Evolutionary conservation across 768 basidiomycete species (phyloP).

Genomic region (Mrakia frigida): DNA sequence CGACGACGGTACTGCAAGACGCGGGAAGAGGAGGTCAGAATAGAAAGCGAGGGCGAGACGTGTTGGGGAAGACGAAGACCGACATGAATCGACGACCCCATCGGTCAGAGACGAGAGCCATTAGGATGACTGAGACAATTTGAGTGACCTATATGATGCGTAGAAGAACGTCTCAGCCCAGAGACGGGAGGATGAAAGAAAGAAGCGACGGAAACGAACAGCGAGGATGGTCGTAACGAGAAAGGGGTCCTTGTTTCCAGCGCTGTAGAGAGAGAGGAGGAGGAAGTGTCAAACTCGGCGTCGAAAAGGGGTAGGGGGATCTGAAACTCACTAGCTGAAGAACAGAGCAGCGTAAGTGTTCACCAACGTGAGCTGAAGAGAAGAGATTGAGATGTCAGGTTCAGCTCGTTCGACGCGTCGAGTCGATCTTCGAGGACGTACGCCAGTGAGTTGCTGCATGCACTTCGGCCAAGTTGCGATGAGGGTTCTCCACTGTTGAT

Average conservation of each 20-base stretch:
- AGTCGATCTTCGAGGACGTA: background rate
- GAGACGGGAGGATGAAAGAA: no score
- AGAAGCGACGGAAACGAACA: background rate
- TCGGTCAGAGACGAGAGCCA: constrained; percentile 1
- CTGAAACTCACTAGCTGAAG: background rate
- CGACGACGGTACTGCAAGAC: background rate
- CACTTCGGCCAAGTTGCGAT: background rate
- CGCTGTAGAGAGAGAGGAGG: background rate
- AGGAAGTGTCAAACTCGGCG: background rate
- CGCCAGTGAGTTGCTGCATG: constrained; percentile 12
- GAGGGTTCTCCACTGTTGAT: background rate
- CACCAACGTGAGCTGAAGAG: background rate
- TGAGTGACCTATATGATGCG: background rate
- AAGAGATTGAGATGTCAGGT: background rate
- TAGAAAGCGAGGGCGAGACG: background rate
- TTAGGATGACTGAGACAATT: background rate
- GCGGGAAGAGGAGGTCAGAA: background rate
- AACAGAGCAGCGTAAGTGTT: background rate
- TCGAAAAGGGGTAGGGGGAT: no score
- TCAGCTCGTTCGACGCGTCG: background rate
- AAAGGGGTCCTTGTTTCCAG: constrained; percentile 15
- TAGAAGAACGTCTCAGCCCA: background rate
- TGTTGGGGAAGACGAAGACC: background rate
- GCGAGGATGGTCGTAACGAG: constrained; percentile 2
- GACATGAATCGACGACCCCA: background rate